phyloP scores from a whole-genome alignment of 2,329 filamentous ascomycete genomes.

The Xylariaceae sp. region DNA sequence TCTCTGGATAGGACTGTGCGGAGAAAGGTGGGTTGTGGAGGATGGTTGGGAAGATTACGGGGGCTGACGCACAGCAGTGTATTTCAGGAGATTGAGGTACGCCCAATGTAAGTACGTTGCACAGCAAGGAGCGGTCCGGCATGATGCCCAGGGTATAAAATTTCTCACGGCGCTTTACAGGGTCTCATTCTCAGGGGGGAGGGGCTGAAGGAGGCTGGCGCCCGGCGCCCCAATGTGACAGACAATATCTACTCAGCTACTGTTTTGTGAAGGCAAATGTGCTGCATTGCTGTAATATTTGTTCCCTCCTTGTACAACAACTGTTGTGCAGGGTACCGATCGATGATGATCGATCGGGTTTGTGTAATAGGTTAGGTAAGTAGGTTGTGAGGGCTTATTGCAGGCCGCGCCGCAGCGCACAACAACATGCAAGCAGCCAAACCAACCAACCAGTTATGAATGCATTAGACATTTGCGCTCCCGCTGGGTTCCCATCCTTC shows the following conservation, averaged over 20 bases:
- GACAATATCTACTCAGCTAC: background rate
- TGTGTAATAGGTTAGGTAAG: background rate
- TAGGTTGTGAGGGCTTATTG: background rate
- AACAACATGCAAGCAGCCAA: background rate
- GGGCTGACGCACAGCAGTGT: background rate
- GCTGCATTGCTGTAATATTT: background rate
- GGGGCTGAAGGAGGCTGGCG: background rate
- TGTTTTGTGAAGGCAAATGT: background rate
- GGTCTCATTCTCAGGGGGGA: no score
- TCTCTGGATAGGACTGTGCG: background rate
- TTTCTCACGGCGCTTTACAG: background rate
- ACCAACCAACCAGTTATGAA: background rate
- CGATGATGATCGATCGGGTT: background rate
- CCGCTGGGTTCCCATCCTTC: conserved; percentile 32
- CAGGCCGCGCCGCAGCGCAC: background rate
- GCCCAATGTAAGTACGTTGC: no score
- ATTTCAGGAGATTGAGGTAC: background rate
- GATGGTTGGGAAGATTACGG: background rate
- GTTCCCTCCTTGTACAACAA: background rate
- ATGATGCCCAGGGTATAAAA: background rate
- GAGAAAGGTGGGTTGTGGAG: background rate
- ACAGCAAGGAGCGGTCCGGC: background rate
- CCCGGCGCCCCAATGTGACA: background rate
- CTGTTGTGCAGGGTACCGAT: background rate
- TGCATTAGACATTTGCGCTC: background rate